These are phyloP conservation scores for Monosporozyma solicola DNA, from an alignment of 805 yeast genomes.

Conservation along the genomic window DNA sequence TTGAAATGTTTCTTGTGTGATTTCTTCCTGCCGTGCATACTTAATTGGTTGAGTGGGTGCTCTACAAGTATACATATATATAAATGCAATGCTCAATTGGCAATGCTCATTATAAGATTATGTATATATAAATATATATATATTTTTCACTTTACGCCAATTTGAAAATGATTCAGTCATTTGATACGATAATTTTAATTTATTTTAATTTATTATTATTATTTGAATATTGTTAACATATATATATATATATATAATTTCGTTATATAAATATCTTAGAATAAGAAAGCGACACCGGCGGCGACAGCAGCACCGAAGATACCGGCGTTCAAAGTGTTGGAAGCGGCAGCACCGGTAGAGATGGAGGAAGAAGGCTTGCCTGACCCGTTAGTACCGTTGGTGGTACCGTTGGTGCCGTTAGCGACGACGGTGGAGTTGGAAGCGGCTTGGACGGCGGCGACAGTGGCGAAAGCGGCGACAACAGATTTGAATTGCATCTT, in stretches of 20 bases:
- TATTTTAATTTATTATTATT: no score
- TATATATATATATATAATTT: neutral
- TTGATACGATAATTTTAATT: neutral
- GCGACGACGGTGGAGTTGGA: constrained; percentile 29
- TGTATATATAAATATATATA: neutral
- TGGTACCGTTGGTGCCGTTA: constrained; percentile 32
- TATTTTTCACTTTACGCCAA: neutral
- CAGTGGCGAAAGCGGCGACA: constrained; percentile 61
- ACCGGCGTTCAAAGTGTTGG: constrained; percentile 58
- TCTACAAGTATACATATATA: no score
- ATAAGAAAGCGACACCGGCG: constrained; percentile 58
- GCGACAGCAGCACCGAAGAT: constrained; percentile 78
- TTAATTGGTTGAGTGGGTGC: no score
- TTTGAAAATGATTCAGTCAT: no score
- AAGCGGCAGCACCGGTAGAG: constrained; percentile 43
- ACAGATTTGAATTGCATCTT: constrained; percentile 67
- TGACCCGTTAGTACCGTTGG: constrained; percentile 24
- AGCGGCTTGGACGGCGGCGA: constrained; percentile 57
- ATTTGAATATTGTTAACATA: neutral
- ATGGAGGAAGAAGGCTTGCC: constrained; percentile 13
- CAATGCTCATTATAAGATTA: neutral
- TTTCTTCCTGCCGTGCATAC: neutral
- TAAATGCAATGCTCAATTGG: neutral
- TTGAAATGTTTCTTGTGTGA: constrained; percentile 4
- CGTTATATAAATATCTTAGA: constrained; percentile 21